Evolutionary conservation across 176 grass and related monocot genomes (phyloP).

Genomic region (Hsuehochloa calcarea): DNA sequence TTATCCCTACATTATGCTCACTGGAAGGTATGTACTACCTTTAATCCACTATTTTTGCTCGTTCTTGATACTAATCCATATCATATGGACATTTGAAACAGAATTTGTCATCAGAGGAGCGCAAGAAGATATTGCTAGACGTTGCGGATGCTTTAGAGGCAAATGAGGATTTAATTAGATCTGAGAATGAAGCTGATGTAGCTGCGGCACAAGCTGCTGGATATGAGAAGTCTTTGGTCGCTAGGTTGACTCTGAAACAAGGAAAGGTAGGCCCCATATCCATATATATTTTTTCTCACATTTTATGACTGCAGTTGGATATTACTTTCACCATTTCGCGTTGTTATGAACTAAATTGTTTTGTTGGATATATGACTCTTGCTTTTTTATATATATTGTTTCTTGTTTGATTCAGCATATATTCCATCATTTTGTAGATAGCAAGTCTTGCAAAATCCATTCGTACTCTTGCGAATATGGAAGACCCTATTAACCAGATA

Average conservation of each 20-base stretch:
- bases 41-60: neutral
- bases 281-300: neutral
- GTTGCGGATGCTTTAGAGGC: conserved; percentile 83
- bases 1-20: neutral
- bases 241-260: conserved; percentile 80
- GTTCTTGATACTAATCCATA: neutral
- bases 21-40: neutral
- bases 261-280: conserved; percentile 54
- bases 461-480: conserved; percentile 83
- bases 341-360: neutral
- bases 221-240: conserved; percentile 73
- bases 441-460: conserved; percentile 81
- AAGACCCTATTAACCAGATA: conserved; percentile 82
- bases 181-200: conserved; percentile 87
- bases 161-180: conserved; percentile 66
- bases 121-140: conserved; percentile 77
- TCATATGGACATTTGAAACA: conserved; percentile 29
- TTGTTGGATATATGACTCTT: neutral
- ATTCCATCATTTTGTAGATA: conserved; percentile 61
- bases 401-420: conserved; percentile 1
- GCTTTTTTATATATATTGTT: conserved; percentile 17
- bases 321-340: neutral
- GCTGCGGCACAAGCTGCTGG: conserved; percentile 65
- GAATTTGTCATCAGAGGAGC: conserved; percentile 82
- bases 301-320: neutral